These are phyloP conservation scores for Amaranthus hypochondriacus DNA, from an alignment of 148 eudicot genomes.

Conservation along the genomic window DNA sequence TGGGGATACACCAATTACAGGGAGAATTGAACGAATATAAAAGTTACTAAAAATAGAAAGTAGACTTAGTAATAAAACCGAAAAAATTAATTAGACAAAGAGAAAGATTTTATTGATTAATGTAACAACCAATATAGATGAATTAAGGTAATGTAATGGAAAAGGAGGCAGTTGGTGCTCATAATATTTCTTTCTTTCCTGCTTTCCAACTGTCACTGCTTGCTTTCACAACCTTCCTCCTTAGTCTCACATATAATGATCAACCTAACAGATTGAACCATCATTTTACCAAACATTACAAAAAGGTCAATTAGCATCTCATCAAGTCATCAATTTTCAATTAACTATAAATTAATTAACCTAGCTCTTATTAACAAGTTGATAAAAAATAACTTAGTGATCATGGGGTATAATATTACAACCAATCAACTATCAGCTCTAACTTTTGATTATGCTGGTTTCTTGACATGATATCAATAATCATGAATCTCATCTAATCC, in stretches of 20 bases:
- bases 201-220: constrained; percentile 10
- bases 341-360: neutral
- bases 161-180: constrained; percentile 12
- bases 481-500: neutral
- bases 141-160: neutral
- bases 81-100: no score
- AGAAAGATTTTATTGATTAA: neutral
- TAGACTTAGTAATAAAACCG: no score
- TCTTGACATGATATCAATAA: neutral
- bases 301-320: constrained; percentile 10
- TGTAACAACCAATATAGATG: constrained; percentile 10
- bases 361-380: neutral
- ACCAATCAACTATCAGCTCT: no score
- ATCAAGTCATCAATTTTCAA: neutral
- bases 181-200: neutral
- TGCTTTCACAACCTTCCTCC: constrained; percentile 3
- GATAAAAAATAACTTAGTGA: no score
- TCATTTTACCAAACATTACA: constrained; percentile 14
- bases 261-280: constrained; percentile 14
- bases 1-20: neutral
- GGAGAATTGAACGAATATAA: neutral
- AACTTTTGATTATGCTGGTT: no score
- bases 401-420: no score
- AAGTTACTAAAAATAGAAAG: neutral
- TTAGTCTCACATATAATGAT: constrained; percentile 13